These are phyloP conservation scores for Kondoa subrosea DNA, from an alignment of 768 basidiomycete species.

Conservation along the genomic window DNA sequence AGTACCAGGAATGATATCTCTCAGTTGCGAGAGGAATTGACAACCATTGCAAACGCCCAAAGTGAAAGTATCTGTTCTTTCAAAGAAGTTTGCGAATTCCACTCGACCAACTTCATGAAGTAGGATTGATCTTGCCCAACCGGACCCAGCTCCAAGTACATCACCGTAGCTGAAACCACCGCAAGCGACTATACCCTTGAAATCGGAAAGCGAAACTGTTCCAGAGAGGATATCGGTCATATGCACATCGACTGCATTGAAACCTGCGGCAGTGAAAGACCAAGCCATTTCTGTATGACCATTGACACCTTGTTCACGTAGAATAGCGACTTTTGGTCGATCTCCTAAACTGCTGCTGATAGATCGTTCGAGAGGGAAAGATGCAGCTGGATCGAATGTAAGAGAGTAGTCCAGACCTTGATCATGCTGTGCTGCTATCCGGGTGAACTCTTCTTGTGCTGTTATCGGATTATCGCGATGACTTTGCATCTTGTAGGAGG, in stretches of 20 bases:
- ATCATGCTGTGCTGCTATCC: conserved; percentile 44
- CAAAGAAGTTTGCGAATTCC: conserved; percentile 55
- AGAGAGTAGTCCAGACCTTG: conserved; percentile 63
- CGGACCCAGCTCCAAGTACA: conserved; percentile 89
- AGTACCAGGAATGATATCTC: conserved; percentile 74
- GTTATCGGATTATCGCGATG: conserved; percentile 64
- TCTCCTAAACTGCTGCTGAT: conserved; percentile 32
- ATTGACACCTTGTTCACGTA: conserved; percentile 96
- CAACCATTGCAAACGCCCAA: conserved; percentile 97
- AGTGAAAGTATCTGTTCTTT: conserved; percentile 61
- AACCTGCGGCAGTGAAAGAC: conserved; percentile 85
- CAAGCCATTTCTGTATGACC: conserved; percentile 98
- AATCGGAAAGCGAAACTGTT: conserved; percentile 43
- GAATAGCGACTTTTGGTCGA: conserved; percentile 77
- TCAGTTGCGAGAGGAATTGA: conserved; percentile 82
- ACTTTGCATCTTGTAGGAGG: conserved; percentile 77
- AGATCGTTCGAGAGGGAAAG: conserved; percentile 29
- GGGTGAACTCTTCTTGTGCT: conserved; percentile 64
- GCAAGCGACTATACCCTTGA: conserved; percentile 83
- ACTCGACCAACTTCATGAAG: conserved; percentile 57
- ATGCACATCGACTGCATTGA: conserved; percentile 88
- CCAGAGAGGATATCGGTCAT: conserved; percentile 91
- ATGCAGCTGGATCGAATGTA: conserved; percentile 37
- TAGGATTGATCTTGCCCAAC: conserved; percentile 93
- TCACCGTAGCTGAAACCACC: conserved; percentile 99